Evolutionary conservation across 371 early-diverging fungal species (phyloP).

Genomic region (Zopfochytrium polystomum): DNA sequence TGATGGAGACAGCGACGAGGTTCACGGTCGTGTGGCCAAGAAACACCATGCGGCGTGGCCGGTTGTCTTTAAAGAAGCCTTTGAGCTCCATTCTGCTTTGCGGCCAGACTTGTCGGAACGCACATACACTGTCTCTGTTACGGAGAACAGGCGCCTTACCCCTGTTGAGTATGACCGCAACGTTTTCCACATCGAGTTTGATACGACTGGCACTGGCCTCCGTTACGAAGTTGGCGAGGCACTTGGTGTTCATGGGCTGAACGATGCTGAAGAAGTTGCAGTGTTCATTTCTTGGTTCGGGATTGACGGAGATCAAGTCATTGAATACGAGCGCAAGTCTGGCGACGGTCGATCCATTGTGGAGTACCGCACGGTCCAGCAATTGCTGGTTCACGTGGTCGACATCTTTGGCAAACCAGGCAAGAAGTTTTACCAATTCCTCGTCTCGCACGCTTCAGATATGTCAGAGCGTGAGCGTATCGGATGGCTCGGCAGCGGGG

Average conservation of each 20-base stretch:
- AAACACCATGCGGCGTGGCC: constrained; percentile 68
- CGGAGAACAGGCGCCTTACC: constrained; percentile 78
- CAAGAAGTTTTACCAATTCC: constrained; percentile 82
- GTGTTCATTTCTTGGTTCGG: constrained; percentile 73
- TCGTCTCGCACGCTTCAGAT: constrained; percentile 71
- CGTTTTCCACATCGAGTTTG: constrained; percentile 93
- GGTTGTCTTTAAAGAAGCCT: constrained; percentile 79
- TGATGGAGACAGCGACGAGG: constrained; percentile 45
- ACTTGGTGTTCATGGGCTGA: constrained; percentile 87
- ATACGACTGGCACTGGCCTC: constrained; percentile 70
- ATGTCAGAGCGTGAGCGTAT: constrained; percentile 70
- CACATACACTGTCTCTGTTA: constrained; percentile 56
- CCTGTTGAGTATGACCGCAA: constrained; percentile 85
- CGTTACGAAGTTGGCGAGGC: constrained; percentile 91
- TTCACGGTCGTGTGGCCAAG: constrained; percentile 46
- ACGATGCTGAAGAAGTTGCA: constrained; percentile 69
- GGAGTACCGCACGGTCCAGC: constrained; percentile 72
- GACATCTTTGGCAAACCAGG: constrained; percentile 92
- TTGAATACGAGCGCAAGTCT: constrained; percentile 43
- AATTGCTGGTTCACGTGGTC: constrained; percentile 74
- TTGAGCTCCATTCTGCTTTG: constrained; percentile 48
- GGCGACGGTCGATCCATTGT: constrained; percentile 46
- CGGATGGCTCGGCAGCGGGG: constrained; percentile 63
- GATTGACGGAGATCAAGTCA: constrained; percentile 59
- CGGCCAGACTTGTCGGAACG: constrained; percentile 64